Evolutionary conservation across 2,329 filamentous ascomycete species (phyloP), one percentile per base, ranked within the genome.

Genomic region (Apiospora rasikravindrae): DNA sequence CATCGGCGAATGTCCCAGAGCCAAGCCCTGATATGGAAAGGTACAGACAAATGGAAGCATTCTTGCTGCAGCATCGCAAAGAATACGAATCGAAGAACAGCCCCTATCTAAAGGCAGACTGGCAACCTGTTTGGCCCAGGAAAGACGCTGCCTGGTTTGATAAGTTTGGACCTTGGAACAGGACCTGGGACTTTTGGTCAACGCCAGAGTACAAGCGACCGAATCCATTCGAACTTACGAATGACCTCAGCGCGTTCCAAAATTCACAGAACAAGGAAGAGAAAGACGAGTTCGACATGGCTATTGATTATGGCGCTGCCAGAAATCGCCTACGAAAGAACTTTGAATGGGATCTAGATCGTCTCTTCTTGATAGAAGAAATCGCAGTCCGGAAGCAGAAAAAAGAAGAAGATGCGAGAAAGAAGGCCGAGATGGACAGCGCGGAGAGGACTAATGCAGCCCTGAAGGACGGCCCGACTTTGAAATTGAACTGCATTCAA

Each of bases 281-380:
- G 24, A 69, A 70, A 14, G 42, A 61, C 47, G 37, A 44, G 0
- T 68, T 72, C 57, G 51, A 73, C n/a, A 6, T 45, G 24, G 29
- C 19, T 24, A 67, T 72, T n/a, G 51, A 71, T 53, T 74, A 67
- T 49, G 53, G 67, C 22, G 45, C 33, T 8, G 57, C 53, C 16
- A 51, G 73, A 19, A 26, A 69, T 16, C 53, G 73, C 16, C 37
- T 73, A 69, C 71, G 71, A 22, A 71, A 71, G 69, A 71, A 68
- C 24, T 74, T 74, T 42, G 73, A 74, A 64, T 73, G 73, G 73
- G 73, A 73, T 11, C 51, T 71, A 26, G 73, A 74, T 16, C 73
- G 73, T 5, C 24, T 73, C 1, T 71, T 37, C 8, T 37, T 69
- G 57, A 4, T 66, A 10, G 70, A 69, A 40, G 71, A 73, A 5